These are phyloP conservation scores for Pseudopediastrum boryanum DNA, from an alignment of 139 green algal species.

Conservation along the genomic window DNA sequence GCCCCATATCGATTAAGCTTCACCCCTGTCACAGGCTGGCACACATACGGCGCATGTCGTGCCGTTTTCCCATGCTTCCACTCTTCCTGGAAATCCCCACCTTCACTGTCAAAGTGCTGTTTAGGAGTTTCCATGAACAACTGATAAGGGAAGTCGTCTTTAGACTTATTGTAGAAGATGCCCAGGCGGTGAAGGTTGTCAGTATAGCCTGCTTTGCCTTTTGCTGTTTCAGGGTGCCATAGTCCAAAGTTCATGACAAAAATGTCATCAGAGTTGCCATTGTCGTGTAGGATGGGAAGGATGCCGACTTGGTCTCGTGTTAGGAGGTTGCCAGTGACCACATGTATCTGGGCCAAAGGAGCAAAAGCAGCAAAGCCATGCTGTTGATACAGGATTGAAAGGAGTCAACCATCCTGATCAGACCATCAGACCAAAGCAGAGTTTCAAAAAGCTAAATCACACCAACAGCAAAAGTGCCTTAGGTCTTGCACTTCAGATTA, in stretches of 20 bases:
- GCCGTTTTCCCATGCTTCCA: too few species aligned
- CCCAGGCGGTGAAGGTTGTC: conserved; percentile 32
- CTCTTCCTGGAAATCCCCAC: conserved; percentile 33
- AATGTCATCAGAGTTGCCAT: conserved; percentile 13
- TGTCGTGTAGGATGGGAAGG: conserved; percentile 19
- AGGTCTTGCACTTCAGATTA: too few species aligned
- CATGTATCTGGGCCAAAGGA: too few species aligned
- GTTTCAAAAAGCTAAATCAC: too few species aligned
- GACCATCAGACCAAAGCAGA: too few species aligned
- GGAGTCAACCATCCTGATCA: too few species aligned
- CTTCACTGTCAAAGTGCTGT: conserved; percentile 33
- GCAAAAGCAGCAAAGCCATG: too few species aligned
- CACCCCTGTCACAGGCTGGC: conserved; percentile 17
- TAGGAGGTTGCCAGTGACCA: too few species aligned
- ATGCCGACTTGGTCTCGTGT: too few species aligned
- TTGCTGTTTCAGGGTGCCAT: conserved; percentile 13
- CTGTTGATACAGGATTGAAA: too few species aligned
- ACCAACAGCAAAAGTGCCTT: too few species aligned
- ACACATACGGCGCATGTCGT: too few species aligned
- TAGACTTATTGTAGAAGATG: neutral
- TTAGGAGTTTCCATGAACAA: conserved; percentile 42
- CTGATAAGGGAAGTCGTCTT: conserved; percentile 14
- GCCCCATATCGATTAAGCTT: neutral
- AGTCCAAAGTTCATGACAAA: conserved; percentile 35
- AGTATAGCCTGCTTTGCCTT: conserved; percentile 16